Conservation (phyloP, 2,329 filamentous ascomycete species). For the Trichophyton rubrum region DNA sequence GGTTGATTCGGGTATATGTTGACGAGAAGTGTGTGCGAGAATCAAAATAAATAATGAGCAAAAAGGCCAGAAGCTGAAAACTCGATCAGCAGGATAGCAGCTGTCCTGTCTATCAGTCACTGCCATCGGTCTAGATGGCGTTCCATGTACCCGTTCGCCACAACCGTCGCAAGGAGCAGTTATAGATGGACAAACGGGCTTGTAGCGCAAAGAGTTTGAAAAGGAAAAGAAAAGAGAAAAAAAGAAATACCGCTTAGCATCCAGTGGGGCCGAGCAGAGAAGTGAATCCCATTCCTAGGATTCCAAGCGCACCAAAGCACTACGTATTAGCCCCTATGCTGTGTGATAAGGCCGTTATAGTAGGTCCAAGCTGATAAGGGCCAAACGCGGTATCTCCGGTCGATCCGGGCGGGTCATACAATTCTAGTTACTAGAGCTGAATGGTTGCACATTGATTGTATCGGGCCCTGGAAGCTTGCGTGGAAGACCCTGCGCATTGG, state of each 20-base stretch:
- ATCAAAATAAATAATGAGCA: background rate
- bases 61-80: background rate
- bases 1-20: background rate
- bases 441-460: background rate
- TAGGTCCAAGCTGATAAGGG: background rate
- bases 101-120: background rate
- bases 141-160: conserved; percentile 2
- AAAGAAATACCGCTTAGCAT: background rate
- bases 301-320: background rate
- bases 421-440: background rate
- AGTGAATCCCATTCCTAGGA: background rate
- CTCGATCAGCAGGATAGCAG: background rate
- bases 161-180: background rate
- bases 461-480: background rate
- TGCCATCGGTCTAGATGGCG: background rate
- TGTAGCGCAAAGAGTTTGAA: background rate
- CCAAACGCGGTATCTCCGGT: background rate
- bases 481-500: background rate
- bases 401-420: background rate
- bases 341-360: background rate
- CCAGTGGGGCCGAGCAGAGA: background rate
- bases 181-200: background rate
- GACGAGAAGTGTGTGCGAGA: background rate
- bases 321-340: background rate
- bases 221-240: background rate